These are phyloP conservation scores for Tulasnella calospora DNA, from an alignment of 768 basidiomycete genomes.

Conservation along the genomic window DNA sequence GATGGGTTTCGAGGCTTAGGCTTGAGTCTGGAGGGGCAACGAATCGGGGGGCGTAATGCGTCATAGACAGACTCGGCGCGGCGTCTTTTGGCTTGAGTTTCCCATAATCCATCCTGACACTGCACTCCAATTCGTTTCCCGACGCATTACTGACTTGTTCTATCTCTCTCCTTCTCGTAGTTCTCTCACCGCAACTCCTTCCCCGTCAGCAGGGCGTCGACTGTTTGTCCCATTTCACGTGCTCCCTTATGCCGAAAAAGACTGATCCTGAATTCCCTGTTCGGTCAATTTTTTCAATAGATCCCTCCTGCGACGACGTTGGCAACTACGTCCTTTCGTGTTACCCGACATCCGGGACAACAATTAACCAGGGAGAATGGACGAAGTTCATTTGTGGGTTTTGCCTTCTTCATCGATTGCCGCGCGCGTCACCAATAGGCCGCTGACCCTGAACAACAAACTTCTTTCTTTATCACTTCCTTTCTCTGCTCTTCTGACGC, in stretches of 20 bases:
- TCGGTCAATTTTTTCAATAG: conserved; percentile 23
- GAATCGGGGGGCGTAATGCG: not conserved
- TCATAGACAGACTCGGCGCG: conserved; percentile 1
- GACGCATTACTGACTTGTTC: not conserved
- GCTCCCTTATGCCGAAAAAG: not conserved
- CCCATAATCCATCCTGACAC: not conserved
- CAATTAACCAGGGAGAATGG: conserved; percentile 68
- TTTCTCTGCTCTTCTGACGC: conserved; percentile 25
- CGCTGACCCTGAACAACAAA: conserved; percentile 26
- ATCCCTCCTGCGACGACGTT: conserved; percentile 37
- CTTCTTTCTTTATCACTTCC: conserved; percentile 15
- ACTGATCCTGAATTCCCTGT: not conserved
- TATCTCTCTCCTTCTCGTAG: not conserved
- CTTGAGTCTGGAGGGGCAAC: too few relatives aligned
- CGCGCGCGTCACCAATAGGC: conserved; percentile 27
- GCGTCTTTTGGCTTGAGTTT: not conserved
- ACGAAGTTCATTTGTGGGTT: conserved; percentile 67
- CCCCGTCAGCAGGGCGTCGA: not conserved
- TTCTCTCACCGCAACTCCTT: not conserved
- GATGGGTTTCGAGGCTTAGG: not conserved
- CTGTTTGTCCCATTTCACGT: conserved; percentile 4
- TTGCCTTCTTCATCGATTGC: conserved; percentile 8
- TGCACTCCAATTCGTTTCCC: not conserved
- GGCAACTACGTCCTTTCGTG: conserved; percentile 75
- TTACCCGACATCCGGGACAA: conserved; percentile 54